Percentiles rank a stretch among this genome's conserved stretches.
Evolutionary conservation across 108 stramenopile species (phyloP).

Genomic region (Cylindrotheca closterium): DNA sequence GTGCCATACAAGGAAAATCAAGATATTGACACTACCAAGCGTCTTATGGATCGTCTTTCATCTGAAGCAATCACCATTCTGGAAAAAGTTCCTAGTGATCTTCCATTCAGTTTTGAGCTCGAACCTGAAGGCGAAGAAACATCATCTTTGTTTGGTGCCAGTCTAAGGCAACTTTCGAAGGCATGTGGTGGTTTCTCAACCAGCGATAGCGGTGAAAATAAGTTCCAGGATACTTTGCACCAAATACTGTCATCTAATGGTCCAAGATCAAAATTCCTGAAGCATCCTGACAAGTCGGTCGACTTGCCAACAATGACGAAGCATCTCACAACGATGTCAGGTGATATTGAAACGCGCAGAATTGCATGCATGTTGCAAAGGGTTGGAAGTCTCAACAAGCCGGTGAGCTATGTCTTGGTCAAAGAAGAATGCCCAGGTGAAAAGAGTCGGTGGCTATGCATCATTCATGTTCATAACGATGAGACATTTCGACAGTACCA

Average conservation of each 20-base stretch:
- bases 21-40: conserved; percentile 12
- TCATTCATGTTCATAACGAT: conserved; percentile 69
- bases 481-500: conserved; percentile 56
- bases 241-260: background rate
- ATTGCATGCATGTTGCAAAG: conserved; percentile 61
- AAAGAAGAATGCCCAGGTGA: conserved; percentile 5
- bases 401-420: conserved; percentile 51
- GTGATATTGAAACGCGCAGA: conserved; percentile 55
- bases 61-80: conserved; percentile 29
- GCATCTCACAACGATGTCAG: conserved; percentile 11
- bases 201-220: background rate
- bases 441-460: conserved; percentile 45
- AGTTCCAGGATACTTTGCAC: conserved; percentile 4
- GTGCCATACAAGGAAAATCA: conserved; percentile 30
- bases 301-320: conserved; percentile 22
- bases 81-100: conserved; percentile 26
- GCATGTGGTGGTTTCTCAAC: background rate
- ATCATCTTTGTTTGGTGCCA: background rate
- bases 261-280: conserved; percentile 2
- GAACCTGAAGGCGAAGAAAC: background rate
- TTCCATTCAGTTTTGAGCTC: conserved; percentile 11
- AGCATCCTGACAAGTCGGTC: background rate
- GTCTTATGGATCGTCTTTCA: conserved; percentile 15
- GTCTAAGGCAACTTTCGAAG: conserved; percentile 9
- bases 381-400: conserved; percentile 42